Conservation (phyloP, 148 eudicot species). For the Diospyros lotus region DNA sequence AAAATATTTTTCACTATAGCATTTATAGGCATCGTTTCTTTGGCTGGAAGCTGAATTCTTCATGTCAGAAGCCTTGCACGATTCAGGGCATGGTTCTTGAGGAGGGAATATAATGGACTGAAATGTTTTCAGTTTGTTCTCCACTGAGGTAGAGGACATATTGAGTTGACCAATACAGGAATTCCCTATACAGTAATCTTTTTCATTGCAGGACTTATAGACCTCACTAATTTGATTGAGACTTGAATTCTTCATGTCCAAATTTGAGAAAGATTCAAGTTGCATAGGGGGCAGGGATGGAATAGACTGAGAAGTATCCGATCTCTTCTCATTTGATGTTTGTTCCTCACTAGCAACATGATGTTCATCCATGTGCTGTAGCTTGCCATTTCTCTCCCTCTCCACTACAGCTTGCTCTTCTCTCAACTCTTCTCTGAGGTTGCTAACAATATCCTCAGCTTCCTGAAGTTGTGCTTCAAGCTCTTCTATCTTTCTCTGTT, state of each 20-base stretch:
- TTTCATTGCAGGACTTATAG: slow-evolving; percentile 11
- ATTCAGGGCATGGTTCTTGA: slow-evolving; percentile 13
- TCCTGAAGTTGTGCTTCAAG: slow-evolving; percentile 98
- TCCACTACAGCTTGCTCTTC: slow-evolving; percentile 46
- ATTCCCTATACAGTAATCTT: not conserved
- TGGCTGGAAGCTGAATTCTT: slow-evolving; percentile 13
- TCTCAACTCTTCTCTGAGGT: slow-evolving; percentile 69
- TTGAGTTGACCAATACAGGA: slow-evolving; percentile 21
- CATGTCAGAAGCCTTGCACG: slow-evolving; percentile 13
- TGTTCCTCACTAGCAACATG: slow-evolving; percentile 6
- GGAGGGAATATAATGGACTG: slow-evolving; percentile 14
- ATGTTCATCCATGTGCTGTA: slow-evolving; percentile 11
- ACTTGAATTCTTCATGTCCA: slow-evolving; percentile 11
- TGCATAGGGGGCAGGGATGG: slow-evolving; percentile 14
- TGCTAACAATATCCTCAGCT: slow-evolving; percentile 86
- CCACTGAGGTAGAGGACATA: slow-evolving; percentile 18
- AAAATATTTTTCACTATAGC: slow-evolving; percentile 14
- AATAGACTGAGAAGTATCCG: slow-evolving; percentile 10
- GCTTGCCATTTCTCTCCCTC: slow-evolving; percentile 26
- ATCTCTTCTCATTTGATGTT: not conserved
- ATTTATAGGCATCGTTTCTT: slow-evolving; percentile 13
- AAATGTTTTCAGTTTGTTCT: slow-evolving; percentile 7
- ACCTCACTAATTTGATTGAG: slow-evolving; percentile 13
- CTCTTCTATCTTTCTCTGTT: slow-evolving; percentile 74
- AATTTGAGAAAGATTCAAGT: slow-evolving; percentile 13